Evolutionary conservation across 306 rosid species (phyloP).

Genomic region (Cucumis melo): DNA sequence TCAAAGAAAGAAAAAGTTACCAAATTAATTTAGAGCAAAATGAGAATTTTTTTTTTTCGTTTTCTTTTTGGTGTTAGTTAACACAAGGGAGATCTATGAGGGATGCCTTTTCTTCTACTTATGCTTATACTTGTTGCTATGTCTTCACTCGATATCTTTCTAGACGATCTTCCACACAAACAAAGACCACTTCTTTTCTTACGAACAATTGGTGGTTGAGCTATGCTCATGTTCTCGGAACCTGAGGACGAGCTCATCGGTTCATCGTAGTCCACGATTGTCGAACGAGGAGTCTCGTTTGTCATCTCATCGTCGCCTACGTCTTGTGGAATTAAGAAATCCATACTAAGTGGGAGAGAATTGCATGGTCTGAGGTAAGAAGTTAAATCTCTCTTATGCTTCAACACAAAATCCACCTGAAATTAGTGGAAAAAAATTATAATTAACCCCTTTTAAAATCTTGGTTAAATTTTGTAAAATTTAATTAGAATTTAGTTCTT

Average conservation of each 20-base stretch:
- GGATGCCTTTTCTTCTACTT: slow-evolving; percentile 89
- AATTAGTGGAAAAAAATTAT: too few relatives aligned
- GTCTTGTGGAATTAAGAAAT: slow-evolving; percentile 69
- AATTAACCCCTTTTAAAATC: too few relatives aligned
- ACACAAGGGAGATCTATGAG: slow-evolving; percentile 90
- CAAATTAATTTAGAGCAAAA: background rate
- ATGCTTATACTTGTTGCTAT: slow-evolving; percentile 53
- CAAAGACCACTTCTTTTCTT: slow-evolving; percentile 79
- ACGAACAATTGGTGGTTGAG: slow-evolving; percentile 43
- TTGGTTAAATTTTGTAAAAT: too few relatives aligned
- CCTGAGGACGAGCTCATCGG: slow-evolving; percentile 56
- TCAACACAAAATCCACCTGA: slow-evolving; percentile 73
- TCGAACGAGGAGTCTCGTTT: slow-evolving; percentile 51
- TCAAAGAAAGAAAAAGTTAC: background rate
- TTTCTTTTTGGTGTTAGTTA: background rate
- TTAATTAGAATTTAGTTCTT: too few relatives aligned
- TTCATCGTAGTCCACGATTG: slow-evolving; percentile 59
- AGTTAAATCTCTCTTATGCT: slow-evolving; percentile 53
- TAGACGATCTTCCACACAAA: slow-evolving; percentile 47
- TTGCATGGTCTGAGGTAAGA: slow-evolving; percentile 59
- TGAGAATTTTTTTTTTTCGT: background rate
- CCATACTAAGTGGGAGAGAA: slow-evolving; percentile 60
- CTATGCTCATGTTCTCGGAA: slow-evolving; percentile 56
- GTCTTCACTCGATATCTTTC: slow-evolving; percentile 53
- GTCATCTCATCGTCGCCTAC: slow-evolving; percentile 65